Percentiles rank a stretch among this genome's conserved stretches.
Conservation (phyloP, 768 basidiomycete species). For the Hypholoma fasciculare region DNA sequence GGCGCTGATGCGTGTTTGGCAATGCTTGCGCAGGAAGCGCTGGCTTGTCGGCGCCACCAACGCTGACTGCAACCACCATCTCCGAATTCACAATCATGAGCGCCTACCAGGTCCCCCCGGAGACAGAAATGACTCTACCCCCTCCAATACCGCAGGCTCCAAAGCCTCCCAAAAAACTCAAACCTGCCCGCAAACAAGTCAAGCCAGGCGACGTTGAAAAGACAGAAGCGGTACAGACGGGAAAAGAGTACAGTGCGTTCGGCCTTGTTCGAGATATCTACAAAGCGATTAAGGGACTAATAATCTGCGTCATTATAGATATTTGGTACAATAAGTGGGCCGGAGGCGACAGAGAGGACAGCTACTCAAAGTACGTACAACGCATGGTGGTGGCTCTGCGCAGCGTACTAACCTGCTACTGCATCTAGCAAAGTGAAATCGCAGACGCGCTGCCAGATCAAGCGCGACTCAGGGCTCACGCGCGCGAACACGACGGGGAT, state of each 20-base stretch:
- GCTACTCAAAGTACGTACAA: constrained; percentile 83
- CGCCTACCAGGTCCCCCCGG: neutral
- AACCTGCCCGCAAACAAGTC: constrained; percentile 94
- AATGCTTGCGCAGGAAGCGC: too few species aligned
- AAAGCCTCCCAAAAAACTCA: constrained; percentile 61
- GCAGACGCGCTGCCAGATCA: constrained; percentile 88
- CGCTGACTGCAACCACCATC: too few species aligned
- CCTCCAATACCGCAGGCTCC: constrained; percentile 25
- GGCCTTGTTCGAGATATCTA: neutral
- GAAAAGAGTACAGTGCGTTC: constrained; percentile 92
- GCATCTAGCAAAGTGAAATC: constrained; percentile 83
- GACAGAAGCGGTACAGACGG: constrained; percentile 85
- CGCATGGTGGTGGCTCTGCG: neutral
- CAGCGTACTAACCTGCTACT: constrained; percentile 6
- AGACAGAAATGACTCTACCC: neutral
- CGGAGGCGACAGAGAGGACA: constrained; percentile 97
- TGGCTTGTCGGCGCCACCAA: too few species aligned
- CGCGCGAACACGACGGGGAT: constrained; percentile 93
- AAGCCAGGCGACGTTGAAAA: constrained; percentile 89
- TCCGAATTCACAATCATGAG: neutral
- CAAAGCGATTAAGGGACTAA: neutral
- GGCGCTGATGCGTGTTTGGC: too few species aligned
- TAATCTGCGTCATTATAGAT: constrained; percentile 44
- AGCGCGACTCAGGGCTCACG: constrained; percentile 88
- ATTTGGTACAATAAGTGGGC: constrained; percentile 99